Percentiles rank a stretch among this genome's conserved stretches.
phyloP scores from a whole-genome alignment of 2,329 filamentous ascomycete species.

The Xylariaceae sp. region DNA sequence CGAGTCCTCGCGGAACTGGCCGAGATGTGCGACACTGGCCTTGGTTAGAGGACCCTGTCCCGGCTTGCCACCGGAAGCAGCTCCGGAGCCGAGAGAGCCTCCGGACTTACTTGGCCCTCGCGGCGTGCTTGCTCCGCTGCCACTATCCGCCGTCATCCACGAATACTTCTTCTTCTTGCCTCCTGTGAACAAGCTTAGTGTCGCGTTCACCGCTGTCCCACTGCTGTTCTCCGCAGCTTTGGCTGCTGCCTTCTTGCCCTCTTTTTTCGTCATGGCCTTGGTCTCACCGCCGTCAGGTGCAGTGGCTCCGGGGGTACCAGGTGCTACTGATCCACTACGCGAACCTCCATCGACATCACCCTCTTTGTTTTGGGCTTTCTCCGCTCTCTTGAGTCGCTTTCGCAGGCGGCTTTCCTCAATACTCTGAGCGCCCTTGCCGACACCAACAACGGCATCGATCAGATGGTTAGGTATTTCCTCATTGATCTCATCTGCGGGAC shows the following conservation, averaged over 20 bases:
- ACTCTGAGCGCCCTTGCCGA: slow-evolving; percentile 63
- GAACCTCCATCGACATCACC: slow-evolving; percentile 45
- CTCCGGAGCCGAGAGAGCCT: slow-evolving; percentile 35
- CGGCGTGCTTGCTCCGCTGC: slow-evolving; percentile 52
- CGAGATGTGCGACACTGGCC: slow-evolving; percentile 60
- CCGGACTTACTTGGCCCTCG: slow-evolving; percentile 24
- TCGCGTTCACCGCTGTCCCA: slow-evolving; percentile 73
- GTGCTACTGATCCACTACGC: slow-evolving; percentile 53
- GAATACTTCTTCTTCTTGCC: slow-evolving; percentile 66
- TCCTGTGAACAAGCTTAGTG: slow-evolving; percentile 67
- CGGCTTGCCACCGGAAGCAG: slow-evolving; percentile 29
- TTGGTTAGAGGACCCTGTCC: slow-evolving; percentile 44
- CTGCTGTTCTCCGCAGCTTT: slow-evolving; percentile 74
- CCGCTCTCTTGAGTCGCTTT: slow-evolving; percentile 62
- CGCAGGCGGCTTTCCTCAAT: slow-evolving; percentile 68
- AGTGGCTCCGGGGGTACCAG: slow-evolving; percentile 58
- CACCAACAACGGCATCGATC: slow-evolving; percentile 52
- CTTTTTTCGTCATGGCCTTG: slow-evolving; percentile 82
- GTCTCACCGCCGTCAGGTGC: slow-evolving; percentile 54
- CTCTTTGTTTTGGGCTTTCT: slow-evolving; percentile 43
- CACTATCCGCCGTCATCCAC: slow-evolving; percentile 62
- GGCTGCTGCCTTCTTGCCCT: slow-evolving; percentile 68
- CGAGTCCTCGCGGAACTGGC: slow-evolving; percentile 74
- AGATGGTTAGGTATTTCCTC: slow-evolving; percentile 48
- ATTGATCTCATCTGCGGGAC: slow-evolving; percentile 34